Base-by-base conservation (phyloP, 2,329 filamentous ascomycete species). In the Fusarium sambucinum region DNA sequence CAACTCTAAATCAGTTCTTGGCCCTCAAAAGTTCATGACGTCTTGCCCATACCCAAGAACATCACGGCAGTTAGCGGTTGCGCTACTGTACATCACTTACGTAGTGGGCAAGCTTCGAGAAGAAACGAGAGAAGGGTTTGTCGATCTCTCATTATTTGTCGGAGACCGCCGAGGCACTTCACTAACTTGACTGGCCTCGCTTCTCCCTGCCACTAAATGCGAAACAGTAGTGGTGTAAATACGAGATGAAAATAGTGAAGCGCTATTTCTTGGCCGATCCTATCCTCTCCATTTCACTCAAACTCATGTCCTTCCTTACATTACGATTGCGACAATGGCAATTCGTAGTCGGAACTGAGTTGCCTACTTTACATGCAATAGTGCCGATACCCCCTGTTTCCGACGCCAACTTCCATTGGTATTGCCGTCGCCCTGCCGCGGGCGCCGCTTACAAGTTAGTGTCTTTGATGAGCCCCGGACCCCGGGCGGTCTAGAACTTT, bases 401-500 rank as follows among this genome's bases (percentile, higher is more conserved):
- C 60, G 42, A 66, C 55, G 58, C 38, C 66, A 55, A 69, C 61
- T 52, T 69, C 65, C 41, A 58, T 52, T 62, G 48, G 56, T 66
- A 63, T 56, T 52, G 66, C 66, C 65, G 66, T 50, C 57, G 51
- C 52, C 32, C 59, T 69, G 45, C 59, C 61, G 54, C 61, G 58
- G 29, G 46, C 41, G 37, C 42, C 38, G 44, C 53, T 54, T 29
- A 19, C 61, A 59, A 69, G 27, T 53, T 32, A 69, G 42, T 53
- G 27, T 42, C 44, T 42, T 29, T 66, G 21, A 63, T 52, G 37
- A 45, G 52, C 37, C 54, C 50, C 41, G 37, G 59, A 56, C 70
- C 66, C 58, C 44, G 27, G 63, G 59, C 38, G 53, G 70, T 70
- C 70, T 72, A 58, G 68, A 68, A 60, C 70, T 29, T 57, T 61